Evolutionary conservation across 495 filamentous ascomycete genomes (phyloP).

Genomic region (Viridothelium virens): DNA sequence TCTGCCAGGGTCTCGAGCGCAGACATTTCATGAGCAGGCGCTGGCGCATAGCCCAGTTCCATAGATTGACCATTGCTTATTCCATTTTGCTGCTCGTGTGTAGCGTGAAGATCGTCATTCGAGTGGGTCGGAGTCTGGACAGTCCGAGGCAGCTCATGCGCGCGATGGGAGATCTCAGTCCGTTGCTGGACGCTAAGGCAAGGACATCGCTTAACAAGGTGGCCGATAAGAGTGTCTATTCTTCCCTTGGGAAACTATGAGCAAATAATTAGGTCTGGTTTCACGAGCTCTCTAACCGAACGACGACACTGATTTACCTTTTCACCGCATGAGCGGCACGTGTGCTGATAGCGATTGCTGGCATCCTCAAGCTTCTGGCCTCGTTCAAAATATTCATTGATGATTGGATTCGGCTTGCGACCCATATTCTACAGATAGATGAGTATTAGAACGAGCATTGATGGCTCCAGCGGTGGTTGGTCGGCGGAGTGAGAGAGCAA

Average conservation of each 20-base stretch:
- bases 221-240: conserved; percentile 66
- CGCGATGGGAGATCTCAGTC: conserved; percentile 20
- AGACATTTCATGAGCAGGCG: conserved; percentile 54
- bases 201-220: conserved; percentile 75
- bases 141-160: conserved; percentile 14
- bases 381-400: conserved; percentile 75
- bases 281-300: background rate
- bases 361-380: conserved; percentile 74
- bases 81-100: conserved; percentile 21
- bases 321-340: conserved; percentile 77
- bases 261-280: background rate
- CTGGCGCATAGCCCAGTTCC: conserved; percentile 36
- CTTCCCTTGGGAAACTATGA: conserved; percentile 67
- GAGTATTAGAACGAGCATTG: background rate
- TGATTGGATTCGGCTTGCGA: conserved; percentile 70
- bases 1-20: conserved; percentile 75
- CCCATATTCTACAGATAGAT: conserved; percentile 48
- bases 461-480: background rate
- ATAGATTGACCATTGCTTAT: conserved; percentile 36
- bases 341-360: conserved; percentile 81
- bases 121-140: background rate
- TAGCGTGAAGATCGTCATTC: background rate
- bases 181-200: conserved; percentile 11
- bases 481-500: background rate
- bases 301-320: conserved; percentile 31